Base-by-base conservation (phyloP, 352 stramenopile species). In the Pythium chondricola region DNA sequence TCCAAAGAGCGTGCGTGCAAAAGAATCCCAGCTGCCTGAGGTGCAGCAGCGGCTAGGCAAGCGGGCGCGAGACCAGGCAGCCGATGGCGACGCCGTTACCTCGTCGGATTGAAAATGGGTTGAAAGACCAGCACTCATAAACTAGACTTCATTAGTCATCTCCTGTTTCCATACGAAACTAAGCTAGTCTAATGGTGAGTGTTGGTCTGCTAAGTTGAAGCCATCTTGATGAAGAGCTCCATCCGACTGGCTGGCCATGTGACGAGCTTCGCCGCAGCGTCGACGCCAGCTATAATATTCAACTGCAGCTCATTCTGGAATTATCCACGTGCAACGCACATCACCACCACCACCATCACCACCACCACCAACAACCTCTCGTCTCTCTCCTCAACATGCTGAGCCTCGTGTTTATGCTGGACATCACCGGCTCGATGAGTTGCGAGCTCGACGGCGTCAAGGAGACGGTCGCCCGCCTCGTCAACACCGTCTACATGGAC, bases 361-460 rank as follows among this genome's bases (percentile, higher is more conserved):
- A n/a, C n/a, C n/a, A n/a, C n/a, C n/a, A n/a, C n/a, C n/a, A n/a
- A n/a, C n/a, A n/a, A n/a, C n/a, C 40, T 40, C 47, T 40, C 37
- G 13, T 18, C 20, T 14, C 18, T 39, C n/a, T 2, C 16, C n/a
- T 21, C 42, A 46, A 22, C 37, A 87, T 87, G 75, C 26, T 85
- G 31, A 85, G 85, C 69, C 56, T 87, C 51, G 75, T 58, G 21
- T 85, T 87, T 62, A 53, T 85, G 18, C 63, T 87, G 57, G 75
- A 85, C 61, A 87, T 87, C 64, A 87, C 75, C 6, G 75, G 75
- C 48, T 87, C 75, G 40, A 87, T 87, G 75, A 51, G 58, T 48
- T 67, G 38, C 17, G 69, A 87, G 44, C 41, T 88, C 22, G 51
- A 63, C 29, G 75, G 71, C 7, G 64, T 84, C 31, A 85, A 83